Evolutionary conservation across 192 early-diverging fungal species (phyloP), one percentile per base, ranked within the genome.

Genomic region (Gryganskiella cystojenkinii): DNA sequence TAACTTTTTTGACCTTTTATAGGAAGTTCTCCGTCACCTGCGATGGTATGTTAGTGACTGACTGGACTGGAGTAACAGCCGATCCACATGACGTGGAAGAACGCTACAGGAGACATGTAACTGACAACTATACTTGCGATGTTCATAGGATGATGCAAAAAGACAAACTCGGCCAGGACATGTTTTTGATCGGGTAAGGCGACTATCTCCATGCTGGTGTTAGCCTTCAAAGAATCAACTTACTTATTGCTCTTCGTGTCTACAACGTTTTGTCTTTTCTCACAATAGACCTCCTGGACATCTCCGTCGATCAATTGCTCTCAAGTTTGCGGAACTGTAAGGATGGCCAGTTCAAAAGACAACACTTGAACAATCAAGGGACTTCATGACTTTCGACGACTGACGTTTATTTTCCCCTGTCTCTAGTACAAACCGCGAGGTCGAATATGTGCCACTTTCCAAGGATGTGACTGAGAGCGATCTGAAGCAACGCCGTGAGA

Each of bases 61-160:
- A 5, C 3, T 61, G 9, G 53, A 28, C 27, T 19, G 1, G 11
- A 11, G 27, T 7, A 15, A 14, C 22, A 14, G 5, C 10, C 27
- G 9, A 9, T 13, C 53, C 22, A 19, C 28, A 31, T 33, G 19
- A 55, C 53, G 14, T 25, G 22, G 31, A 10, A n/a, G 10, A n/a
- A 27, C 8, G 33, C 28, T 17, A n/a, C 4, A 31, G 17, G 6
- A 10, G 17, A 2, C 6, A 34, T 5, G 35, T 9, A 14, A 34
- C 4, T 35, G 0, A n/a, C n/a, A 56, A 24, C 34, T 35, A 56
- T n/a, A 37, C 19, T 2, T 35, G 5, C 3, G 35, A 14, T 47
- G 25, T 58, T 4, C 24, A 14, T 71, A 88, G 94, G 94, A 93
- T 95, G 82, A 92, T 94, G 86, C 90, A 93, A 78, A 95, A 95